phyloP scores from a whole-genome alignment of 768 basidiomycete species.

The Agaricus blazei region DNA sequence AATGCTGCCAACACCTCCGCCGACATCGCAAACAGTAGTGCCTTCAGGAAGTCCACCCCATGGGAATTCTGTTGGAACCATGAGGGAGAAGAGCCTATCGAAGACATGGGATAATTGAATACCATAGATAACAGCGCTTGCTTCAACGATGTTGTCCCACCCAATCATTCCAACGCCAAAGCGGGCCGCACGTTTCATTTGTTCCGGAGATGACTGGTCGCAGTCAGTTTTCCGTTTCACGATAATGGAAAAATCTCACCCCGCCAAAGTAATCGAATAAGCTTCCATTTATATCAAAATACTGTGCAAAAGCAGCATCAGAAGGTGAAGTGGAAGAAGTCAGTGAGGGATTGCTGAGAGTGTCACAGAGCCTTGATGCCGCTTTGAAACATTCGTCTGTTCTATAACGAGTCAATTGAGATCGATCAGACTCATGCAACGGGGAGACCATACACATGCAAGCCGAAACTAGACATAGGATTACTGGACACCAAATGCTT shows the following conservation, averaged over 20 bases:
- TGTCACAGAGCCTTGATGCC: slow-evolving; percentile 23
- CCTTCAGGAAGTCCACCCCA: slow-evolving; percentile 19
- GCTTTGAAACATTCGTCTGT: slow-evolving; percentile 17
- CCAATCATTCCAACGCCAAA: slow-evolving; percentile 29
- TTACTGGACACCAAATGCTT: slow-evolving; percentile 22
- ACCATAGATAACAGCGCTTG: slow-evolving; percentile 23
- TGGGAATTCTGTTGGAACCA: slow-evolving; percentile 17
- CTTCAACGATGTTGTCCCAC: slow-evolving; percentile 23
- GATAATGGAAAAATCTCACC: slow-evolving; percentile 9
- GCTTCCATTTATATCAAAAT: slow-evolving; percentile 11
- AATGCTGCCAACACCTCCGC: slow-evolving; percentile 28
- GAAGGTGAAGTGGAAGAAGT: slow-evolving; percentile 18
- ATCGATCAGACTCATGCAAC: neutral
- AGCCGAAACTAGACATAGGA: slow-evolving; percentile 19
- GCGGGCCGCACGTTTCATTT: slow-evolving; percentile 12
- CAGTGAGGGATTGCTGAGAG: slow-evolving; percentile 28
- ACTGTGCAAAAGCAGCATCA: slow-evolving; percentile 20
- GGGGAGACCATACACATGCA: slow-evolving; percentile 16
- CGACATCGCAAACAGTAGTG: slow-evolving; percentile 30
- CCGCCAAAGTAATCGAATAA: slow-evolving; percentile 20
- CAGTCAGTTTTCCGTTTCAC: too few species aligned
- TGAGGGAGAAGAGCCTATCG: neutral
- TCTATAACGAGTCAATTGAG: neutral
- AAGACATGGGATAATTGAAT: neutral
- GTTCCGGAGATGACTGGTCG: neutral